These are phyloP conservation scores for Macrolepiota fuliginosa DNA, from an alignment of 768 basidiomycete genomes.

Conservation along the genomic window DNA sequence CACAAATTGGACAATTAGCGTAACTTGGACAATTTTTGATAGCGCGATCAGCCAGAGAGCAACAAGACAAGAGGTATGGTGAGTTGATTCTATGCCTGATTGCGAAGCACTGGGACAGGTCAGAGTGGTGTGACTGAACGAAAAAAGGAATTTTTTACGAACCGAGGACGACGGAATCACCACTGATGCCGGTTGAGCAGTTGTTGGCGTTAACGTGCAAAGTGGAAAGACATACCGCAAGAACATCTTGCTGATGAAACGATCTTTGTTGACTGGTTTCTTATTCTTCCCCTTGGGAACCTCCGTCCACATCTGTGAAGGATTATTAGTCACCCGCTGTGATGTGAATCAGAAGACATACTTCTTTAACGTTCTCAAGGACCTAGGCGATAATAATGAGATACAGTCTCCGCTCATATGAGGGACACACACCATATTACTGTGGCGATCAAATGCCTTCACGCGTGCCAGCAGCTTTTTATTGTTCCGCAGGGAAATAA, in stretches of 20 bases:
- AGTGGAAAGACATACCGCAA: constrained; percentile 55
- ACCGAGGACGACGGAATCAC: constrained; percentile 98
- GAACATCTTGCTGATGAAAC: constrained; percentile 99
- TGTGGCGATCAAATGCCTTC: constrained; percentile 98
- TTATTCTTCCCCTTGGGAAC: constrained; percentile 97
- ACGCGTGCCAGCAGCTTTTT: constrained; percentile 95
- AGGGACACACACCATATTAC: constrained; percentile 81
- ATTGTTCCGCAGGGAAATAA: constrained; percentile 97
- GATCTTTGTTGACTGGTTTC: constrained; percentile 98
- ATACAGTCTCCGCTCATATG: not conserved
- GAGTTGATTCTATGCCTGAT: constrained; percentile 49
- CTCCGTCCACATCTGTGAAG: constrained; percentile 97
- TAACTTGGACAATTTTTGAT: constrained; percentile 2
- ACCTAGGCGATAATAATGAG: constrained; percentile 49
- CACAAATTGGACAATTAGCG: constrained; percentile 5
- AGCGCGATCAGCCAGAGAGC: not conserved
- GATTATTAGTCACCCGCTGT: not conserved
- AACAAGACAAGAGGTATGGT: not conserved
- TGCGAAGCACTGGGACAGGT: constrained; percentile 62
- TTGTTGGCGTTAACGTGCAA: constrained; percentile 4
- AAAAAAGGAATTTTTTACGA: constrained; percentile 33
- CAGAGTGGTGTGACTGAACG: constrained; percentile 27
- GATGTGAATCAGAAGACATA: constrained; percentile 24
- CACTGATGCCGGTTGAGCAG: constrained; percentile 43
- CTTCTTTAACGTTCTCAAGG: constrained; percentile 98